These are phyloP conservation scores for Sporobolomyces roseus DNA, from an alignment of 768 basidiomycete genomes.

Conservation along the genomic window DNA sequence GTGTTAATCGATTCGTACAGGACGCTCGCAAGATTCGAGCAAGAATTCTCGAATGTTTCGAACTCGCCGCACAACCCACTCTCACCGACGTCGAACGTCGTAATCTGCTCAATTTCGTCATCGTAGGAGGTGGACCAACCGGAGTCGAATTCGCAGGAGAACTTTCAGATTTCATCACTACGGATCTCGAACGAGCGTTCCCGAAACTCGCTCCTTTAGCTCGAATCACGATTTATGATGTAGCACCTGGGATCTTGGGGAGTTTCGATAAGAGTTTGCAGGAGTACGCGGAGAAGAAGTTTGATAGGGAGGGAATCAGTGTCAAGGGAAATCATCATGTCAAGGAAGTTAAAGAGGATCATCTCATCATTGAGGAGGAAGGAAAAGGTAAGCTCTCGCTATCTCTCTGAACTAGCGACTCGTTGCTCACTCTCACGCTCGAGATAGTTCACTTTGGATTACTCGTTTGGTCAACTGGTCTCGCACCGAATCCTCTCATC, in stretches of 20 bases:
- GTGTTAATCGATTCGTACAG: background rate
- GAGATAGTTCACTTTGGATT: conserved; percentile 69
- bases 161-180: conserved; percentile 68
- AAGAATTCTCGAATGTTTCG: conserved; percentile 59
- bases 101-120: conserved; percentile 75
- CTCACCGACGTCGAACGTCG: conserved; percentile 69
- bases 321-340: conserved; percentile 72
- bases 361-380: conserved; percentile 48
- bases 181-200: conserved; percentile 62
- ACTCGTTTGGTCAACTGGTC: conserved; percentile 81
- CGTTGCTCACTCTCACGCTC: background rate
- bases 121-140: conserved; percentile 64
- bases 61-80: conserved; percentile 77
- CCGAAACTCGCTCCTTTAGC: conserved; percentile 62
- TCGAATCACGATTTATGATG: conserved; percentile 75
- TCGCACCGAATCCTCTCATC: conserved; percentile 76
- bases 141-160: conserved; percentile 79
- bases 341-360: conserved; percentile 56
- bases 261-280: conserved; percentile 67
- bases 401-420: conserved; percentile 17
- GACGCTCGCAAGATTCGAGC: conserved; percentile 39
- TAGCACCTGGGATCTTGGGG: conserved; percentile 70
- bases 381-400: conserved; percentile 58
- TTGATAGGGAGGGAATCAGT: conserved; percentile 68
- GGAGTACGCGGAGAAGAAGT: conserved; percentile 56